phyloP scores from a whole-genome alignment of 2,329 filamentous ascomycete species.

The Thelonectria olida region DNA sequence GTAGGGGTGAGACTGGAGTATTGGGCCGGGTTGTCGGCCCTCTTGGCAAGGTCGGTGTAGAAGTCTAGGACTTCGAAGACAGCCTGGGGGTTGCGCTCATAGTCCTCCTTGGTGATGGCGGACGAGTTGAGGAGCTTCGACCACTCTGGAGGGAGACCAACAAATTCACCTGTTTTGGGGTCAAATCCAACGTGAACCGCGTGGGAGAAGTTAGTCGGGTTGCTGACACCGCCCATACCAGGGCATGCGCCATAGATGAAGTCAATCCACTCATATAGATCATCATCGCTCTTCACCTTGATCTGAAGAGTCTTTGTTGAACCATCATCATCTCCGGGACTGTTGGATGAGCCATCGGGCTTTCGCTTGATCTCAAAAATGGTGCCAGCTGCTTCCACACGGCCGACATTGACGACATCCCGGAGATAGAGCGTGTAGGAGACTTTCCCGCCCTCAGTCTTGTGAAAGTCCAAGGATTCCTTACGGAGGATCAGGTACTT shows the following conservation, averaged over 20 bases:
- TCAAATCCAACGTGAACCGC: conserved; percentile 98
- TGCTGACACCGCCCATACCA: conserved; percentile 97
- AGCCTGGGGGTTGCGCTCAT: conserved; percentile 93
- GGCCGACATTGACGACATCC: conserved; percentile 88
- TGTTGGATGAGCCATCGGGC: conserved; percentile 73
- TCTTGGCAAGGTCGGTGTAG: conserved; percentile 84
- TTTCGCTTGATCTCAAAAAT: conserved; percentile 92
- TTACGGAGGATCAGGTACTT: conserved; percentile 93
- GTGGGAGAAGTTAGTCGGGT: conserved; percentile 97
- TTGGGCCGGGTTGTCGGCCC: conserved; percentile 74
- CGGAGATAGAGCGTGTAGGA: conserved; percentile 86
- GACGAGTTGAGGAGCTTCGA: conserved; percentile 95
- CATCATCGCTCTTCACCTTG: conserved; percentile 93
- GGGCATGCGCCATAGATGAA: conserved; percentile 97
- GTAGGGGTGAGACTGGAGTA: conserved; percentile 76
- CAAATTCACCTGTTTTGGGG: conserved; percentile 92
- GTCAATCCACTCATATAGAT: conserved; percentile 99
- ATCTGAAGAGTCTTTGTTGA: conserved; percentile 87
- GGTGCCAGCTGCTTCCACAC: conserved; percentile 89
- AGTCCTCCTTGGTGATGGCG: conserved; percentile 97
- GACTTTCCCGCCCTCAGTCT: conserved; percentile 87
- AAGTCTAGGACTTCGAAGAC: conserved; percentile 85
- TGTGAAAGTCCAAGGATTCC: conserved; percentile 93
- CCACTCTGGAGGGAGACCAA: conserved; percentile 95
- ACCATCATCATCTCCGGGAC: conserved; percentile 81